phyloP scores from a whole-genome alignment of 257 asterid genomes.

The Ehretia macrophylla region DNA sequence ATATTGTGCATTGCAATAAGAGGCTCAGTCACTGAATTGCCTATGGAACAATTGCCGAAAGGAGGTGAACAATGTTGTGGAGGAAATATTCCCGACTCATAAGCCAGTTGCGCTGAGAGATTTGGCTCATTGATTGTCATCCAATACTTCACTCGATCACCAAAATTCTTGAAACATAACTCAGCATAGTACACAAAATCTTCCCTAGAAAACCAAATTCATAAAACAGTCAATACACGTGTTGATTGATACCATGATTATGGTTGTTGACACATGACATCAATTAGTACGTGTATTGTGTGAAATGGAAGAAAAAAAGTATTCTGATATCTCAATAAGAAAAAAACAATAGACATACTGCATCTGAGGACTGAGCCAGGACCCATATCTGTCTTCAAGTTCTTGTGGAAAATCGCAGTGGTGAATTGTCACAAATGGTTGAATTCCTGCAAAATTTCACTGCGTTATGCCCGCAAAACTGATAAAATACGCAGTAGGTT shows the following conservation, averaged over 20 bases:
- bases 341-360: constrained; percentile 11
- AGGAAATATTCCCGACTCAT: not conserved
- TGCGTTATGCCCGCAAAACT: not conserved
- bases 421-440: constrained; percentile 34
- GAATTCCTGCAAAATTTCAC: constrained; percentile 17
- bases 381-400: constrained; percentile 27
- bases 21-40: not conserved
- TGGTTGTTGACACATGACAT: no score
- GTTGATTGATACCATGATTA: no score
- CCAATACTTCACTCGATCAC: constrained; percentile 2
- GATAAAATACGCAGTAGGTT: no score
- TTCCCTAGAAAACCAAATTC: not conserved
- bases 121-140: constrained; percentile 2
- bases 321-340: not conserved
- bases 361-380: constrained; percentile 30
- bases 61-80: constrained; percentile 1
- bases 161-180: not conserved
- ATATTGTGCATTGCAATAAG: constrained; percentile 3
- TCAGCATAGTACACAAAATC: not conserved
- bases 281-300: no score
- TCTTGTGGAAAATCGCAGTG: constrained; percentile 27
- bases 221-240: not conserved
- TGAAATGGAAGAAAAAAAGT: no score
- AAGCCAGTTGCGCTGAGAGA: not conserved
- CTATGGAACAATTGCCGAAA: not conserved